phyloP scores from a whole-genome alignment of 2,329 filamentous ascomycete species.

The Colletotrichum trifolii region DNA sequence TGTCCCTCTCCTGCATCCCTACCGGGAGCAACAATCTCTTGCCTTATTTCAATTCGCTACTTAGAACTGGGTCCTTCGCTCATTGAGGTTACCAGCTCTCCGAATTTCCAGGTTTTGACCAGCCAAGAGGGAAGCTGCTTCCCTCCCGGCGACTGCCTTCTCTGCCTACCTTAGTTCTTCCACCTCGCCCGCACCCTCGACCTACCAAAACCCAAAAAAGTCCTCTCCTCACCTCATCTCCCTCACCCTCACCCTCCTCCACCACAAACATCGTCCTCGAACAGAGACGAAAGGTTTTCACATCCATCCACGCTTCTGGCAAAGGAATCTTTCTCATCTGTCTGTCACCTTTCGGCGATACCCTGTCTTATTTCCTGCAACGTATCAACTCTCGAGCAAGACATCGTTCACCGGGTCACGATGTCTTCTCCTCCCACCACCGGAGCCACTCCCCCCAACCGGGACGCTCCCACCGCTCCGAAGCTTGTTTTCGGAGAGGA shows the following conservation, averaged over 20 bases:
- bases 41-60: no score
- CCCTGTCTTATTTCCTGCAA: slow-evolving; percentile 30
- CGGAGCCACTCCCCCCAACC: slow-evolving; percentile 16
- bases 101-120: no score
- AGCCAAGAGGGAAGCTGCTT: not conserved
- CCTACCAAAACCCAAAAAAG: slow-evolving; percentile 7
- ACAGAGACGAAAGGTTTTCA: slow-evolving; percentile 15
- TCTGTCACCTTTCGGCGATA: slow-evolving; percentile 32
- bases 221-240: not conserved
- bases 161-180: not conserved
- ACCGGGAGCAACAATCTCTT: no score
- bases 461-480: slow-evolving; percentile 31
- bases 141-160: slow-evolving; percentile 9
- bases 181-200: not conserved
- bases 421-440: slow-evolving; percentile 34
- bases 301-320: slow-evolving; percentile 17
- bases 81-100: no score
- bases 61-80: no score
- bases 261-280: slow-evolving; percentile 16
- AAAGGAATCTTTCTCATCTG: slow-evolving; percentile 31
- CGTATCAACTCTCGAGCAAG: slow-evolving; percentile 18
- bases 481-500: slow-evolving; percentile 39
- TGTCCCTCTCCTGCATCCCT: no score
- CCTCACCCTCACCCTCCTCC: slow-evolving; percentile 10
- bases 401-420: slow-evolving; percentile 6